Evolutionary conservation across 2,329 filamentous ascomycete genomes (phyloP).

Genomic region (Cytospora paraplurivora): DNA sequence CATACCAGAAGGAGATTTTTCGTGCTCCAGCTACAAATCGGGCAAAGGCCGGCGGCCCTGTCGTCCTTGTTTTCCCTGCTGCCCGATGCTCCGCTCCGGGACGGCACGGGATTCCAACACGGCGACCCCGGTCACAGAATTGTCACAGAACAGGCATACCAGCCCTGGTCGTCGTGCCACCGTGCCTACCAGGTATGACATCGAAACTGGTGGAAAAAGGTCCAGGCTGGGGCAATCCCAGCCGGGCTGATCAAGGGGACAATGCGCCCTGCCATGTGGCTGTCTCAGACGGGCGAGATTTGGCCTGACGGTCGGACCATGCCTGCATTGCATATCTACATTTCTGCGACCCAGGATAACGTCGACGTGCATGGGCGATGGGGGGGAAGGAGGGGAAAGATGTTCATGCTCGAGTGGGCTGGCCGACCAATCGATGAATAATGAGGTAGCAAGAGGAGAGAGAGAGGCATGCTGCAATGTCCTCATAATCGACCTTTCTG

Average conservation of each 20-base stretch:
- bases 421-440: background rate
- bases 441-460: background rate
- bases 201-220: background rate
- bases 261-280: background rate
- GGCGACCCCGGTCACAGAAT: too few relatives aligned
- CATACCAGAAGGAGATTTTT: background rate
- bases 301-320: slow-evolving; percentile 13
- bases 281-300: background rate
- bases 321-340: background rate
- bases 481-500: background rate
- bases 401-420: too few relatives aligned
- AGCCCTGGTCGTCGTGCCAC: too few relatives aligned
- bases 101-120: too few relatives aligned
- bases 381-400: background rate
- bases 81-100: too few relatives aligned
- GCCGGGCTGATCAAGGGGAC: background rate
- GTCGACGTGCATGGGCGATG: slow-evolving; percentile 2
- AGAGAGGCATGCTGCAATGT: background rate
- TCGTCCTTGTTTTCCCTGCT: too few relatives aligned
- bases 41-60: too few relatives aligned
- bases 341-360: background rate
- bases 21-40: too few relatives aligned
- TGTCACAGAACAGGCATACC: too few relatives aligned
- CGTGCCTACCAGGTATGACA: background rate
- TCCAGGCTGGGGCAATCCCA: background rate